Evolutionary conservation across 345 rosid genomes (phyloP), one percentile per base, ranked within the genome.

Genomic region (Geranium rotundifolium): DNA sequence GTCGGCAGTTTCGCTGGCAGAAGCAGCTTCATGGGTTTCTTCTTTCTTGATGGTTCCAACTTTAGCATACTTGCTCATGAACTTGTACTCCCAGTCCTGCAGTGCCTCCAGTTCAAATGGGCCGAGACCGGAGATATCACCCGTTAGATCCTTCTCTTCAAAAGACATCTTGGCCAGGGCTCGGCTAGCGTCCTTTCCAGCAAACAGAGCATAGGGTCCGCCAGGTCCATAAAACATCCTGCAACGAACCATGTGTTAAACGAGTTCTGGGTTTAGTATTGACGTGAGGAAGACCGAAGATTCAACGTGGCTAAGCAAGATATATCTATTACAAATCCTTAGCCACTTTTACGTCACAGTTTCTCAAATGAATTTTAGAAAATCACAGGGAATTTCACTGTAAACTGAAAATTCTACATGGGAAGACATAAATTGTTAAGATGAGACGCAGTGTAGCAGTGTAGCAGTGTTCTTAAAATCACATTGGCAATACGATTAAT

Each of bases 111-210:
- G 69, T 80, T 95, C 99, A 52, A 79, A 90, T 1, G 97, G 89
- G 62, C 97, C 93, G 54, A 95, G 97, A 64, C 95, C 97, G 15
- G 99, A 86, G 63, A 85, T 82, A 69, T 95, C 99, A 49, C 91
- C 89, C 1, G 96, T 95, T 70, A 95, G 69, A 64, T 95, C 99
- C 69, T 81, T 82, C 1, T 88, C 96, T 58, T 95, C 99, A 41
- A 95, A 95, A 3, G 99, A 95, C 97, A 95, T 95, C 84, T 88
- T 95, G n/a, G 99, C 97, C 60, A 95, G 97, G 30, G 99, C 99
- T 74, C 93, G 76, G 86, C 97, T 95, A 0, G 97, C 96, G 54
- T 95, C 99, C 77, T 76, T 95, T 19, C 99, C 97, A 4, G 97
- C 97, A 73, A 95, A 95, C 64, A 90, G 71, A 2, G 99, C 97